A percentile compares a stretch with the other conserved stretches of the same genome.
Evolutionary conservation across 1,139 yeast species (phyloP).

Genomic region (Candida glucosophila): DNA sequence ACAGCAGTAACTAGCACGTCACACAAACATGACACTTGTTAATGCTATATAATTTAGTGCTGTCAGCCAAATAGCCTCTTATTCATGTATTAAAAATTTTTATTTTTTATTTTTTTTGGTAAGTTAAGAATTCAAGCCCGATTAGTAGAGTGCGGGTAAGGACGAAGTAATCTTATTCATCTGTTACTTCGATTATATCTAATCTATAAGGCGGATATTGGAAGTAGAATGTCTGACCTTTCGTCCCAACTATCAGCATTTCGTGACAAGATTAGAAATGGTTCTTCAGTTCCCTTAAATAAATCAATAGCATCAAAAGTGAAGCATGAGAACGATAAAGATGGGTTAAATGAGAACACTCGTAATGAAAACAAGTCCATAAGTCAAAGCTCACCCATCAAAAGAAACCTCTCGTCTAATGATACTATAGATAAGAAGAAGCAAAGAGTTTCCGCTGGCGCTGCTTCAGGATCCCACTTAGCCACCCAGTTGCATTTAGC

Average conservation of each 20-base stretch:
- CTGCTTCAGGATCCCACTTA: conserved; percentile 49
- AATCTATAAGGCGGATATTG: too few species aligned
- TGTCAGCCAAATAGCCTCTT: too few species aligned
- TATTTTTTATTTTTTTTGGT: too few species aligned
- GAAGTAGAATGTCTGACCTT: conserved; percentile 29
- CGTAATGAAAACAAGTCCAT: conserved; percentile 1
- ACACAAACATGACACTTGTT: conserved; percentile 8
- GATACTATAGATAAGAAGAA: conserved; percentile 29
- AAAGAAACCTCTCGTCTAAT: conserved; percentile 15
- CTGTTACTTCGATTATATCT: too few species aligned
- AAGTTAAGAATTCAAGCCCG: too few species aligned
- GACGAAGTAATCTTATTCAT: too few species aligned
- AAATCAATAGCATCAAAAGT: conserved; percentile 11
- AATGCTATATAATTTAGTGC: conserved; percentile 16
- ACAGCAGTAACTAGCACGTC: conserved; percentile 12
- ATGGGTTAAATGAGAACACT: conserved; percentile 1
- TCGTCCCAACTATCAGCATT: conserved; percentile 42
- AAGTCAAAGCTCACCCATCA: conserved; percentile 2
- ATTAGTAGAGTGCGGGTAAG: too few species aligned
- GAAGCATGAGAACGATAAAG: conserved; percentile 5
- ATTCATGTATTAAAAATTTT: too few species aligned
- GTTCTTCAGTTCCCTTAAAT: conserved; percentile 34
- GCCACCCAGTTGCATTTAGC: conserved; percentile 81
- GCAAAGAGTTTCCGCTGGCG: conserved; percentile 21
- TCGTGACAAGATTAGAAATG: conserved; percentile 39